Conservation (phyloP, 2,329 filamentous ascomycete species). For the Penicillium sp. region DNA sequence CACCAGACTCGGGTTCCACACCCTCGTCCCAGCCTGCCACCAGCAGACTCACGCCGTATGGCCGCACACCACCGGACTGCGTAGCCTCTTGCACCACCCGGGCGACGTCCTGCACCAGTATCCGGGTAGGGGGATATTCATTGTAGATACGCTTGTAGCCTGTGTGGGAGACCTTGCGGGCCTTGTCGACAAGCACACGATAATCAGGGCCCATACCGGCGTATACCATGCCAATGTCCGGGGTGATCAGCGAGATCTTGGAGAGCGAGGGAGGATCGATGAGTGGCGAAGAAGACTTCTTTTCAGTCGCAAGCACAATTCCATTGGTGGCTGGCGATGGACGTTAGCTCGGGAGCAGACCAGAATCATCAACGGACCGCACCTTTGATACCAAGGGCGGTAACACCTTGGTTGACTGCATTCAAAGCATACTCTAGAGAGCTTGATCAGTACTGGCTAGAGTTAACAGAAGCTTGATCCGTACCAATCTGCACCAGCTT, state of each 20-base stretch:
- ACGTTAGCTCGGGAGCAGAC: constrained; percentile 11
- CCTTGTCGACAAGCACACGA: constrained; percentile 93
- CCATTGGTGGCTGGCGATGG: constrained; percentile 78
- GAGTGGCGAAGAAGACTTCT: constrained; percentile 96
- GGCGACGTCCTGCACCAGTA: constrained; percentile 97
- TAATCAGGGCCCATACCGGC: constrained; percentile 99
- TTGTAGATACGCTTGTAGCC: constrained; percentile 99
- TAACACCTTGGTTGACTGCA: constrained; percentile 98
- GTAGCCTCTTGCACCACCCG: constrained; percentile 98
- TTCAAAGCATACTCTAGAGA: constrained; percentile 91
- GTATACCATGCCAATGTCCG: constrained; percentile 99
- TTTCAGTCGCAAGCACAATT: constrained; percentile 97
- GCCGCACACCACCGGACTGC: constrained; percentile 92
- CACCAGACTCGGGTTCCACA: constrained; percentile 66
- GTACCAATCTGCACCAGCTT: constrained; percentile 98
- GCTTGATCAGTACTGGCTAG: background rate
- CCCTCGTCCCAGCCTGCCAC: constrained; percentile 98
- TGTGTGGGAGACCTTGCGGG: constrained; percentile 95
- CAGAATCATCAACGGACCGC: constrained; percentile 24
- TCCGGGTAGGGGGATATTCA: constrained; percentile 98
- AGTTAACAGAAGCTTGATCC: background rate
- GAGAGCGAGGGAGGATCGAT: constrained; percentile 91
- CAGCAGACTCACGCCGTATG: constrained; percentile 91
- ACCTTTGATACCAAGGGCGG: constrained; percentile 98
- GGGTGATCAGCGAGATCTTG: constrained; percentile 96